These are phyloP conservation scores for Paramyrothecium sp. DNA, from an alignment of 2,329 filamentous ascomycete genomes.

Conservation along the genomic window DNA sequence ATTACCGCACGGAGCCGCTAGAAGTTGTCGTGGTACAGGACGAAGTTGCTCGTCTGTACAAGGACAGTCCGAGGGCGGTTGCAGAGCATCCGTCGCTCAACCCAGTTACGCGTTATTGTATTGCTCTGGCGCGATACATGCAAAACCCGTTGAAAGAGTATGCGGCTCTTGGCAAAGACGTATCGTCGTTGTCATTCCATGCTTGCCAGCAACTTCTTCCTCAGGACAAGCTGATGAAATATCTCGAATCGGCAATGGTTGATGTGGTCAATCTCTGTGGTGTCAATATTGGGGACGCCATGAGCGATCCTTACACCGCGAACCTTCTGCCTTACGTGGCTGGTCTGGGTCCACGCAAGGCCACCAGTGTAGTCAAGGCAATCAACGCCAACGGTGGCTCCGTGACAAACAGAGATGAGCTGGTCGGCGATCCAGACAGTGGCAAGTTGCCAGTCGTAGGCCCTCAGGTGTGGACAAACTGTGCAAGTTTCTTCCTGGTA, in stretches of 20 bases:
- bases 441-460: conserved; percentile 78
- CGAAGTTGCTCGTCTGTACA: conserved; percentile 94
- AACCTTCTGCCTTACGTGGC: conserved; percentile 89
- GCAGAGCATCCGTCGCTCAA: conserved; percentile 79
- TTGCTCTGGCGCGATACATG: conserved; percentile 85
- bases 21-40: conserved; percentile 94
- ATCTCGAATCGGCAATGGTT: conserved; percentile 94
- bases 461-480: conserved; percentile 92
- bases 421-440: conserved; percentile 83
- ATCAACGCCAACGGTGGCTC: conserved; percentile 89
- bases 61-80: conserved; percentile 78
- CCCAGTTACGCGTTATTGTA: conserved; percentile 82
- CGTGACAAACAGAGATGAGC: conserved; percentile 79
- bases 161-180: conserved; percentile 84
- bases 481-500: conserved; percentile 91
- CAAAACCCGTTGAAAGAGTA: conserved; percentile 98
- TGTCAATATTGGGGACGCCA: conserved; percentile 91
- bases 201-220: conserved; percentile 86
- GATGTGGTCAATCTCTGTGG: conserved; percentile 98
- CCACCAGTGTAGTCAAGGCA: conserved; percentile 69
- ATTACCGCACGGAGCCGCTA: conserved; percentile 74
- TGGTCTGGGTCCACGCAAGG: conserved; percentile 89
- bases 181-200: conserved; percentile 84
- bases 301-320: conserved; percentile 76
- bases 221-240: conserved; percentile 80